Evolutionary conservation across 2,329 filamentous ascomycete genomes (phyloP).

Genomic region (Fusarium clavum): DNA sequence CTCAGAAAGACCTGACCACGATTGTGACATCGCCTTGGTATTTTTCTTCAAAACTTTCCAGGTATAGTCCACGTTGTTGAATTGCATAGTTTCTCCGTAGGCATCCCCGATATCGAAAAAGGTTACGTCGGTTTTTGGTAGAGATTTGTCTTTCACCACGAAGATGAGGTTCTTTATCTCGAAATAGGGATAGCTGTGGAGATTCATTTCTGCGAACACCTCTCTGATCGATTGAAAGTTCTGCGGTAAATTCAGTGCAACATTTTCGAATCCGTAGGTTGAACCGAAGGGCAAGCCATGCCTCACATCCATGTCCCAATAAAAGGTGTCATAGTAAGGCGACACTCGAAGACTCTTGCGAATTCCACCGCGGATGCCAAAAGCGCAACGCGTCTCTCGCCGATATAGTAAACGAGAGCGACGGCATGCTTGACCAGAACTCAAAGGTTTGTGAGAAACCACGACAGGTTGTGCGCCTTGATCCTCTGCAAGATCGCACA

Average conservation of each 20-base stretch:
- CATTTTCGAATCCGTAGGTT: neutral
- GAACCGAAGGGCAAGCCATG: accelerated
- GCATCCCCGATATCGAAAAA: neutral
- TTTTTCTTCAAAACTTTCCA: neutral
- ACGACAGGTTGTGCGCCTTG: neutral
- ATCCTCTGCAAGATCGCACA: neutral
- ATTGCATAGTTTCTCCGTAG: accelerated
- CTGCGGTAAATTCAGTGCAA: neutral
- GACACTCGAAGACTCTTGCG: conserved; percentile 6
- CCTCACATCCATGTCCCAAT: neutral
- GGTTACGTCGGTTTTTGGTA: neutral
- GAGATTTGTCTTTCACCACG: neutral
- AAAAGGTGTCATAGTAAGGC: conserved; percentile 1
- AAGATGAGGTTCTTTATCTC: neutral
- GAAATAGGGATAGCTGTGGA: accelerated
- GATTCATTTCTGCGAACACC: accelerated
- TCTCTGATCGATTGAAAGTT: accelerated
- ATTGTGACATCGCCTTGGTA: accelerated
- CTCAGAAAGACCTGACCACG: accelerated
- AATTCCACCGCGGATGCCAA: neutral
- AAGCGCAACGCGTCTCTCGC: neutral
- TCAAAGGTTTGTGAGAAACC: neutral
- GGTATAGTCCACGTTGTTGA: accelerated
- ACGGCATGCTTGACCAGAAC: neutral
- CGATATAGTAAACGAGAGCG: neutral